These are phyloP conservation scores for Durusdinium trenchii DNA, from an alignment of 73 alveolate genomes.

Conservation along the genomic window DNA sequence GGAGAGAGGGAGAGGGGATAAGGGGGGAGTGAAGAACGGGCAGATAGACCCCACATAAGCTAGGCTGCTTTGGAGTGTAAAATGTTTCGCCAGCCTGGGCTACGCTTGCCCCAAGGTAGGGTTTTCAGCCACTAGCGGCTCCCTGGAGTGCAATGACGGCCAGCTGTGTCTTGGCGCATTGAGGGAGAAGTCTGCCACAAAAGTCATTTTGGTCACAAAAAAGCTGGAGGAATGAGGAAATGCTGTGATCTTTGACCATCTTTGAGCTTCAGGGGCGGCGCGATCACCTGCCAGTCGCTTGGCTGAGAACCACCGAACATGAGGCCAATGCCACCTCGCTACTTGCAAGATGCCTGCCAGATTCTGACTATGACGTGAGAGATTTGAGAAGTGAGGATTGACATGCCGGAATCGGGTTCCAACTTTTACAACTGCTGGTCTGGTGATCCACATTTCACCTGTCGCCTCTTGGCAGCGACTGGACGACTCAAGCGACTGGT, in stretches of 20 bases:
- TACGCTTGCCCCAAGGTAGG: not conserved
- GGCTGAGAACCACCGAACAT: too few relatives aligned
- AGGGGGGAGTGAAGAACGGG: too few relatives aligned
- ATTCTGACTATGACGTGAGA: too few relatives aligned
- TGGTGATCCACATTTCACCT: constrained; percentile 79
- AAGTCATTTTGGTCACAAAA: too few relatives aligned
- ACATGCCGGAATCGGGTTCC: constrained; percentile 51
- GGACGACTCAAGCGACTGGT: not conserved
- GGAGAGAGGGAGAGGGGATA: too few relatives aligned
- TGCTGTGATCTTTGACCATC: too few relatives aligned
- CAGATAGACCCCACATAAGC: too few relatives aligned
- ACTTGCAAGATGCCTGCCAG: too few relatives aligned
- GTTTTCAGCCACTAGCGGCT: constrained; percentile 48
- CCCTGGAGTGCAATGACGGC: constrained; percentile 60
- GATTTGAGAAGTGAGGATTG: constrained; percentile 65
- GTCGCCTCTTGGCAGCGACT: constrained; percentile 7
- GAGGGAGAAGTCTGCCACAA: not conserved
- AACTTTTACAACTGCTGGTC: constrained; percentile 71
- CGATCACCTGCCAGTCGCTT: constrained; percentile 2
- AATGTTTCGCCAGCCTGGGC: too few relatives aligned
- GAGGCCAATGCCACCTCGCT: too few relatives aligned
- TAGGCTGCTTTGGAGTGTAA: too few relatives aligned
- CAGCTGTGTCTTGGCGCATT: not conserved
- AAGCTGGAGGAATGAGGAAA: too few relatives aligned
- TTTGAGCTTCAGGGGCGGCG: not conserved